Conservation (phyloP, 495 filamentous ascomycete species). For the Friedmanniomyces simplex region DNA sequence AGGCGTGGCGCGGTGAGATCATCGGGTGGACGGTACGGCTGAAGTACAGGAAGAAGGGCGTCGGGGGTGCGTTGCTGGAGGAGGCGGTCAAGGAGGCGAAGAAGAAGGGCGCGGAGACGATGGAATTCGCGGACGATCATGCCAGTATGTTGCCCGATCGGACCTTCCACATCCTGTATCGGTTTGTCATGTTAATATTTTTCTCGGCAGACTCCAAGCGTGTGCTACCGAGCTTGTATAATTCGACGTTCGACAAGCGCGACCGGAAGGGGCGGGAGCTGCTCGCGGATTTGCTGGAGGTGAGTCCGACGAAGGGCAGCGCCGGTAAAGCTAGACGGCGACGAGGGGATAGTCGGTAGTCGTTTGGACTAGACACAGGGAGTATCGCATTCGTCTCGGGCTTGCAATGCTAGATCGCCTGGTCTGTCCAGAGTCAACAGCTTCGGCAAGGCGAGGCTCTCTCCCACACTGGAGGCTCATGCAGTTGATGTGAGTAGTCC, state of each 20-base stretch:
- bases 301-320: conserved; percentile 5
- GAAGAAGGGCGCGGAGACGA: conserved; percentile 45
- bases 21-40: conserved; percentile 65
- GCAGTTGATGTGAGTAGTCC: no score
- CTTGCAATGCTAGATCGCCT: no score
- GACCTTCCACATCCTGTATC: no score
- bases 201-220: conserved; percentile 43
- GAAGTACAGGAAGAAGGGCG: conserved; percentile 53
- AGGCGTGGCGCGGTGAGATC: conserved; percentile 41
- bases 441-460: no score
- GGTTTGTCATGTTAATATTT: no score
- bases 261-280: conserved; percentile 44
- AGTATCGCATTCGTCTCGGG: no score
- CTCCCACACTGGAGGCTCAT: no score
- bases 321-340: not conserved
- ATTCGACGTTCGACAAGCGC: conserved; percentile 44
- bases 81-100: conserved; percentile 51
- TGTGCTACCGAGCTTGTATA: conserved; percentile 52
- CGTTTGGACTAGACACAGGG: no score
- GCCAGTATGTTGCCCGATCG: no score
- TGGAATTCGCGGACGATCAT: conserved; percentile 59
- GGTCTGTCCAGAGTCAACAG: no score
- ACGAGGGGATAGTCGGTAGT: not conserved
- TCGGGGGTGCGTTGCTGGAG: conserved; percentile 58
- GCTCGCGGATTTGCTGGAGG: conserved; percentile 38